These are phyloP conservation scores for Pyrus bretschneideri DNA, from an alignment of 306 rosid species.

Conservation along the genomic window DNA sequence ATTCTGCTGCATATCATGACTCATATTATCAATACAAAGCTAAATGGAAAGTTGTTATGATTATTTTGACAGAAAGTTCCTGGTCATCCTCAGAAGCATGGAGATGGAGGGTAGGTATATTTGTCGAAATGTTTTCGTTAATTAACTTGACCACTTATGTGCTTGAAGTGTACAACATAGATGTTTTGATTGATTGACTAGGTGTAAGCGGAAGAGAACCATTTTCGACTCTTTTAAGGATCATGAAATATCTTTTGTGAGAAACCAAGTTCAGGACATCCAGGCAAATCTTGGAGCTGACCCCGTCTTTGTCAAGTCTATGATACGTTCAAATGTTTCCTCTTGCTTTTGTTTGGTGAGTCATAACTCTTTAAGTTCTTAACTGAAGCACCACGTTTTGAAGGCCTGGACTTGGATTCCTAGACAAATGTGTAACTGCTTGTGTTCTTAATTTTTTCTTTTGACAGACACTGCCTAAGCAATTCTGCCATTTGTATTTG, in stretches of 20 bases:
- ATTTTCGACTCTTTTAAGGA: neutral
- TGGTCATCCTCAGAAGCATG: neutral
- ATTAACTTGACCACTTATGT: too few relatives aligned
- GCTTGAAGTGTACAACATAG: neutral
- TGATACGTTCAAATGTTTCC: conserved; percentile 20
- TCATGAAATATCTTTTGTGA: neutral
- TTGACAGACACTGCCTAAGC: conserved; percentile 21
- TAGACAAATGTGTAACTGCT: neutral
- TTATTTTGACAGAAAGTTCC: neutral
- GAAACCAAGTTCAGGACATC: conserved; percentile 15
- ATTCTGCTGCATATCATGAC: neutral
- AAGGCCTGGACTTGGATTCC: neutral
- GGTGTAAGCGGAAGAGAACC: conserved; percentile 9
- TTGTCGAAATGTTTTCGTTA: neutral
- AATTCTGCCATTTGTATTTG: conserved; percentile 14
- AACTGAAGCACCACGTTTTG: neutral
- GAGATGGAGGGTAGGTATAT: neutral
- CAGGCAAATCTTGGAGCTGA: conserved; percentile 13
- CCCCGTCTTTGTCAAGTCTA: conserved; percentile 23
- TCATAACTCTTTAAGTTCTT: neutral
- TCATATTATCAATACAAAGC: neutral
- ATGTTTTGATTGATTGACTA: neutral
- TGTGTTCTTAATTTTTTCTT: neutral
- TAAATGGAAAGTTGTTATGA: neutral
- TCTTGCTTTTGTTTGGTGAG: conserved; percentile 25